Evolutionary conservation across 1,139 yeast species (phyloP).

Genomic region (Groenewaldozyma auringiensis): DNA sequence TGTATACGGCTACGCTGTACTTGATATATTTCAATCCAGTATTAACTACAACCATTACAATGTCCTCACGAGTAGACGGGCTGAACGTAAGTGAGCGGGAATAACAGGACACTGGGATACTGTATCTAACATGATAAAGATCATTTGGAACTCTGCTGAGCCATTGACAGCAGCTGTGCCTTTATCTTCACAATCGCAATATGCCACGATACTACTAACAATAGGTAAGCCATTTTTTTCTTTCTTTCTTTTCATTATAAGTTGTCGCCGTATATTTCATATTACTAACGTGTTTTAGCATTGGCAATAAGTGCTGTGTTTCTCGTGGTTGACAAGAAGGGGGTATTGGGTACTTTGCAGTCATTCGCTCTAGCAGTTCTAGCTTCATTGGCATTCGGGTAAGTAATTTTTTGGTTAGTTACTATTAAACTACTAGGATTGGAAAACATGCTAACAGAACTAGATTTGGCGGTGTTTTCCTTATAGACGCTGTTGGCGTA

Average conservation of each 20-base stretch:
- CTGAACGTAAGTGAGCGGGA: neutral
- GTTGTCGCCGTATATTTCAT: too few relatives aligned
- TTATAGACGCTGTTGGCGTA: constrained; percentile 35
- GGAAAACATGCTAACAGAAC: too few relatives aligned
- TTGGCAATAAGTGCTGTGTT: constrained; percentile 21
- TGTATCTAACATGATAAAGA: neutral
- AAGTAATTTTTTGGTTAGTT: constrained; percentile 11
- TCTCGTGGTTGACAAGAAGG: constrained; percentile 20
- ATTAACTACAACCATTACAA: too few relatives aligned
- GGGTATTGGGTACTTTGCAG: constrained; percentile 17
- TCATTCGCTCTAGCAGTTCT: constrained; percentile 21
- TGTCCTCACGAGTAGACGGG: neutral
- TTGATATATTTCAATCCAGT: too few relatives aligned
- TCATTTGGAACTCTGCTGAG: constrained; percentile 12
- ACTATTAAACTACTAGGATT: neutral
- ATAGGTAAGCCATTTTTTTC: constrained; percentile 15
- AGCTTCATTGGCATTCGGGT: constrained; percentile 32
- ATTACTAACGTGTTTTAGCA: too few relatives aligned
- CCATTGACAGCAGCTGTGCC: constrained; percentile 14
- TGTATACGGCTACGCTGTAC: too few relatives aligned
- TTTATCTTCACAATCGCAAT: constrained; percentile 15
- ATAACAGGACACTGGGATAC: neutral
- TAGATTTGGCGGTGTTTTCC: constrained; percentile 32
- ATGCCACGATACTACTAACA: constrained; percentile 15
- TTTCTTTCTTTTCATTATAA: too few relatives aligned